These are phyloP conservation scores for Puya raimondii DNA, from an alignment of 176 grass and related monocot species.

Conservation along the genomic window DNA sequence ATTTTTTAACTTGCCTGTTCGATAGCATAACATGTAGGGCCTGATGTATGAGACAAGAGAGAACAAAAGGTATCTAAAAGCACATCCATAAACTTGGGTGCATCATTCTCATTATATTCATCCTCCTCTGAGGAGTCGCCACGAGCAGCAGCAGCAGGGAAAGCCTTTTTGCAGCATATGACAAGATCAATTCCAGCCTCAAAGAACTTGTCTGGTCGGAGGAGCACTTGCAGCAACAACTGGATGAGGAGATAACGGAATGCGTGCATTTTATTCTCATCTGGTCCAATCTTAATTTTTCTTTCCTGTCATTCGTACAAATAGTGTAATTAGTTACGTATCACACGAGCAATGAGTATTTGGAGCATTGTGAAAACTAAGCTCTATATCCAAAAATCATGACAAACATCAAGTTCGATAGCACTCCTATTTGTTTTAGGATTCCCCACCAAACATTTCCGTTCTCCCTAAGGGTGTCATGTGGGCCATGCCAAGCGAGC, in stretches of 20 bases:
- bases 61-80: constrained; percentile 81
- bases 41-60: constrained; percentile 65
- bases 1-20: constrained; percentile 64
- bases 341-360: background rate
- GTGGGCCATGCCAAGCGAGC: too few species aligned
- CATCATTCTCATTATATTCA: constrained; percentile 20
- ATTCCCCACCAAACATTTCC: background rate
- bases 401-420: background rate
- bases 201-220: constrained; percentile 71
- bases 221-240: constrained; percentile 76
- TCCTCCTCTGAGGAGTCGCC: constrained; percentile 29
- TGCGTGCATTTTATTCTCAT: constrained; percentile 64
- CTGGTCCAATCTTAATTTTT: constrained; percentile 43
- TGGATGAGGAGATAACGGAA: constrained; percentile 90
- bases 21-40: constrained; percentile 54
- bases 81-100: constrained; percentile 77
- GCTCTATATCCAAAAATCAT: background rate
- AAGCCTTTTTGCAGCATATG: constrained; percentile 89
- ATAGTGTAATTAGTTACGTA: constrained; percentile 12
- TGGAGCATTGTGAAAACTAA: background rate
- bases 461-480: too few species aligned
- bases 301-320: constrained; percentile 48
- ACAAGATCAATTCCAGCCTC: constrained; percentile 72
- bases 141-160: constrained; percentile 37
- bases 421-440: background rate